Conservation (phyloP, 1,284 basidiomycete genomes). For the Marasmius oreades region DNA sequence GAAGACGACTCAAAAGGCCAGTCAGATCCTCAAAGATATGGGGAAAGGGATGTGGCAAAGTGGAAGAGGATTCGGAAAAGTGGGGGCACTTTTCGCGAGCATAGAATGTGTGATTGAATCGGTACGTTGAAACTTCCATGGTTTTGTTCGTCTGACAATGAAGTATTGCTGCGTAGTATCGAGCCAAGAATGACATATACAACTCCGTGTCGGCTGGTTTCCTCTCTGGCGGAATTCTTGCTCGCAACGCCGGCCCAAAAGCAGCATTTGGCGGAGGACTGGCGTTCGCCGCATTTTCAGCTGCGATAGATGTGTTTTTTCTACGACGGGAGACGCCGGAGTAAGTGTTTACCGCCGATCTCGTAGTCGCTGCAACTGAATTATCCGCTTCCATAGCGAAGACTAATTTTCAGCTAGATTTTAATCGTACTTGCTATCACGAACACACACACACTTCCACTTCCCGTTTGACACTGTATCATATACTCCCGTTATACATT, state of each 20-base stretch:
- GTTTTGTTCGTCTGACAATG: slow-evolving; percentile 5
- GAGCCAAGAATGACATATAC: slow-evolving; percentile 91
- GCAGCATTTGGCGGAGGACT: slow-evolving; percentile 80
- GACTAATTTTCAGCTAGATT: not conserved
- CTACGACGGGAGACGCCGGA: slow-evolving; percentile 81
- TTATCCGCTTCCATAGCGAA: not conserved
- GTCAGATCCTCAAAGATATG: slow-evolving; percentile 92
- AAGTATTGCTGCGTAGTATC: slow-evolving; percentile 57
- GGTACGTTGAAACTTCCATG: slow-evolving; percentile 49
- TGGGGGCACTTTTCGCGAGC: slow-evolving; percentile 91
- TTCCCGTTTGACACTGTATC: too few species aligned
- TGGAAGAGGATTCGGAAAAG: slow-evolving; percentile 93
- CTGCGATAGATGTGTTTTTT: slow-evolving; percentile 83
- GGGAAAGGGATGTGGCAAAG: slow-evolving; percentile 88
- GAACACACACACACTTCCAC: too few species aligned
- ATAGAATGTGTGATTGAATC: slow-evolving; percentile 96
- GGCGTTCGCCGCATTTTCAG: slow-evolving; percentile 90
- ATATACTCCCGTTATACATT: too few species aligned
- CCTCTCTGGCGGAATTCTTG: slow-evolving; percentile 76
- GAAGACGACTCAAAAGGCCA: slow-evolving; percentile 74
- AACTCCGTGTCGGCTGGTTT: slow-evolving; percentile 78
- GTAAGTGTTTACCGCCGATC: slow-evolving; percentile 32
- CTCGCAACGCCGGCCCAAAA: slow-evolving; percentile 80
- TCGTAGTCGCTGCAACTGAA: not conserved
- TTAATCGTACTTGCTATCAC: too few species aligned